A percentile compares a stretch with the other conserved stretches of the same genome.
Conservation (phyloP, 352 stramenopile genomes). For the Saprolegnia diclina region DNA sequence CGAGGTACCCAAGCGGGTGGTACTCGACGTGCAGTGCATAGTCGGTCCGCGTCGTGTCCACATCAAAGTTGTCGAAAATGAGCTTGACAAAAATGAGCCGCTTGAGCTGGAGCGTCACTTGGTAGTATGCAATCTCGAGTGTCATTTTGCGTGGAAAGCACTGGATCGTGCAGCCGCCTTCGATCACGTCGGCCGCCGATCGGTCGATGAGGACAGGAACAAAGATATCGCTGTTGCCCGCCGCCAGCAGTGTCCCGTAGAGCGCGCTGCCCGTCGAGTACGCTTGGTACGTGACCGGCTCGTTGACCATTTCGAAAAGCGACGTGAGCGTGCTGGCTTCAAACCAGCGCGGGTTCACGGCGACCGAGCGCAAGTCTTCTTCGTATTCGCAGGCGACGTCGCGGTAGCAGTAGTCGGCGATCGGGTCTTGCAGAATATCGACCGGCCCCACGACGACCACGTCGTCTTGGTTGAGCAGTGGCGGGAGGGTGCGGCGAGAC, state of each 20-base stretch:
- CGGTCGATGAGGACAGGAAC: constrained; percentile 92
- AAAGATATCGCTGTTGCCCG: constrained; percentile 86
- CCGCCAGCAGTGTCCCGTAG: constrained; percentile 56
- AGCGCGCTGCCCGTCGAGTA: constrained; percentile 73
- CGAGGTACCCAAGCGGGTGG: constrained; percentile 92
- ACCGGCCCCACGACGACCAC: constrained; percentile 84
- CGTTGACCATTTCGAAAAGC: constrained; percentile 90
- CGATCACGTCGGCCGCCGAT: constrained; percentile 54
- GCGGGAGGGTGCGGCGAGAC: constrained; percentile 63
- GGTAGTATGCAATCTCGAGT: constrained; percentile 93
- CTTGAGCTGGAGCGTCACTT: constrained; percentile 87
- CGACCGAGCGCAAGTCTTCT: constrained; percentile 82
- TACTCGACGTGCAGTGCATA: constrained; percentile 92
- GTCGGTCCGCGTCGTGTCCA: constrained; percentile 65
- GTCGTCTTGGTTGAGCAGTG: constrained; percentile 93
- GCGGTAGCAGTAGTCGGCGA: constrained; percentile 89
- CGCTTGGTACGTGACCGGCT: constrained; percentile 86
- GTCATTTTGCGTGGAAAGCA: constrained; percentile 93
- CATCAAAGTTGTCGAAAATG: constrained; percentile 91
- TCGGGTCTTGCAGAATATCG: constrained; percentile 81
- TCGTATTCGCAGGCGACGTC: constrained; percentile 90
- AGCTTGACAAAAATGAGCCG: constrained; percentile 88
- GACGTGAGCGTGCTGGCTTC: constrained; percentile 82
- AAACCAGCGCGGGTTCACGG: constrained; percentile 95
- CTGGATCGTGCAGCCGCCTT: constrained; percentile 81